Conservation (phyloP, 495 filamentous ascomycete genomes). For the Trichoderma reesei region DNA sequence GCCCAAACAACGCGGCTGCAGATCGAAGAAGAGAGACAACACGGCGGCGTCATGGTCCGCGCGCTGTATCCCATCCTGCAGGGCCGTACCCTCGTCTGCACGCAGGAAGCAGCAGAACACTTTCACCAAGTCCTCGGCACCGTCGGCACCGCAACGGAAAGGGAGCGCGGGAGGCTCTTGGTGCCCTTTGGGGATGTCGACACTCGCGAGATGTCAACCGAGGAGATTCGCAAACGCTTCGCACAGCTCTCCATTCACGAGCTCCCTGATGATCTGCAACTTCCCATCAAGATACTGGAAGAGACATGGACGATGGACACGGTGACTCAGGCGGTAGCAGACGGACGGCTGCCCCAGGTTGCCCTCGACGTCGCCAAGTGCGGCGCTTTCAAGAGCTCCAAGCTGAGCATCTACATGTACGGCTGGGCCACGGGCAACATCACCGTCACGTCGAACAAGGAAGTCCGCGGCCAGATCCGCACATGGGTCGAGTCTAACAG, state of each 20-base stretch:
- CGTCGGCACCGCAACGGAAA: slow-evolving; percentile 57
- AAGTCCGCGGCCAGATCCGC: slow-evolving; percentile 54
- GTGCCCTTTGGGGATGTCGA: slow-evolving; percentile 22
- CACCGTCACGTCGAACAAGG: slow-evolving; percentile 60
- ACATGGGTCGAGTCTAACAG: slow-evolving; percentile 32
- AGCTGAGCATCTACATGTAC: slow-evolving; percentile 58
- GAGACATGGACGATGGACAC: not conserved
- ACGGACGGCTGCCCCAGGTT: slow-evolving; percentile 13
- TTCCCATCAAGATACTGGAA: slow-evolving; percentile 23
- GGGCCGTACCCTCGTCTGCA: slow-evolving; percentile 47
- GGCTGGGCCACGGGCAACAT: slow-evolving; percentile 52
- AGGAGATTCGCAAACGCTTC: slow-evolving; percentile 14
- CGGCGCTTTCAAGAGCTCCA: slow-evolving; percentile 45
- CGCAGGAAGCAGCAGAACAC: slow-evolving; percentile 48
- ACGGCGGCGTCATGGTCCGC: slow-evolving; percentile 46
- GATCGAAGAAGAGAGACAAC: slow-evolving; percentile 50
- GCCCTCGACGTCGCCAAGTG: slow-evolving; percentile 25
- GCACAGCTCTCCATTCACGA: slow-evolving; percentile 20
- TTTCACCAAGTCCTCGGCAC: slow-evolving; percentile 59
- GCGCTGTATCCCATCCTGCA: slow-evolving; percentile 56
- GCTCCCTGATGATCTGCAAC: slow-evolving; percentile 18
- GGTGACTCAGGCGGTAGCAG: slow-evolving; percentile 12
- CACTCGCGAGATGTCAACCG: not conserved
- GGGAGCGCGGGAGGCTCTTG: slow-evolving; percentile 43
- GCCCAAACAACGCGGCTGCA: slow-evolving; percentile 52